Evolutionary conservation across 495 filamentous ascomycete genomes (phyloP).

Genomic region (Gamarada debralockiae): DNA sequence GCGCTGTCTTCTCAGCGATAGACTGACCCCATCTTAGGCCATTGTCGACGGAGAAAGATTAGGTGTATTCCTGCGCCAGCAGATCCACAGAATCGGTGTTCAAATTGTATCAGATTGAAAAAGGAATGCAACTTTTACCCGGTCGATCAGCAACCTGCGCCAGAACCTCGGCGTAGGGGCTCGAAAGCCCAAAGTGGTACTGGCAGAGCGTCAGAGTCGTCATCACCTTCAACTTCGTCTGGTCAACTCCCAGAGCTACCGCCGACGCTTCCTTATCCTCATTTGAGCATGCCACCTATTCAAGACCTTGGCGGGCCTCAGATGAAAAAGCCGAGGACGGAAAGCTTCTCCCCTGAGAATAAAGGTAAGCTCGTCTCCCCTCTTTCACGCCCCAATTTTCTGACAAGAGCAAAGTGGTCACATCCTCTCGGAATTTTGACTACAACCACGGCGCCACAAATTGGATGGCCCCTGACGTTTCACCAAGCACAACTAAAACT

Average conservation of each 20-base stretch:
- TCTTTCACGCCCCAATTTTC: neutral
- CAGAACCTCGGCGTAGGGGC: slow-evolving; percentile 22
- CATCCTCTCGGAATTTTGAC: slow-evolving; percentile 23
- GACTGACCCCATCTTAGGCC: slow-evolving; percentile 51
- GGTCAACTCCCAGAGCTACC: slow-evolving; percentile 40
- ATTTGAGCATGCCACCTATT: slow-evolving; percentile 44
- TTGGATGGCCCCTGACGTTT: slow-evolving; percentile 27
- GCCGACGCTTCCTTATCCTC: slow-evolving; percentile 35
- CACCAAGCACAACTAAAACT: slow-evolving; percentile 14
- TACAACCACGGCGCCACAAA: slow-evolving; percentile 19
- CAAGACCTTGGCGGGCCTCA: slow-evolving; percentile 42
- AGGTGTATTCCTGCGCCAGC: slow-evolving; percentile 75
- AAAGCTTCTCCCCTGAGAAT: slow-evolving; percentile 28
- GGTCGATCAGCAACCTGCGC: slow-evolving; percentile 77
- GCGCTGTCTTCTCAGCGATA: neutral
- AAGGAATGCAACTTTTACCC: slow-evolving; percentile 95
- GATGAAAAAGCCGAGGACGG: slow-evolving; percentile 32
- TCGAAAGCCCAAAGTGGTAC: slow-evolving; percentile 23
- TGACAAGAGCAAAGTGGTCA: slow-evolving; percentile 17
- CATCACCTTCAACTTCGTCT: slow-evolving; percentile 44
- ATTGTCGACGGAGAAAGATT: slow-evolving; percentile 94
- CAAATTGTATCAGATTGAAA: slow-evolving; percentile 93
- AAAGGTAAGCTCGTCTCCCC: slow-evolving; percentile 19
- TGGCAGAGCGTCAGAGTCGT: slow-evolving; percentile 39
- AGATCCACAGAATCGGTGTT: slow-evolving; percentile 80